These are phyloP conservation scores for Pigoraptor vietnamica DNA, from an alignment of 78 protist species.

Conservation along the genomic window DNA sequence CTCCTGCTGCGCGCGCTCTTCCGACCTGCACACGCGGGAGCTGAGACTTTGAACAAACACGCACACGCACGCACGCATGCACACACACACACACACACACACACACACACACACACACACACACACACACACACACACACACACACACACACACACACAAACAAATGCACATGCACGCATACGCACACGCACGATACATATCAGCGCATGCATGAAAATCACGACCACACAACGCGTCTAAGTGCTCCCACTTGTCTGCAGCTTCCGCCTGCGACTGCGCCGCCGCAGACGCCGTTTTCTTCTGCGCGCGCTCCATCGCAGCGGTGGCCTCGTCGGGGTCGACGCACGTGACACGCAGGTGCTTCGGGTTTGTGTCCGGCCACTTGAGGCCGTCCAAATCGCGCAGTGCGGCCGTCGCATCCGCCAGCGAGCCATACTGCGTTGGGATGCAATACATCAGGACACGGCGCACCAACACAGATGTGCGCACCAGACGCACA, in stretches of 20 bases:
- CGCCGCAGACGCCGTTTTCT: background rate
- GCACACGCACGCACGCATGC: background rate
- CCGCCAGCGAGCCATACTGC: background rate
- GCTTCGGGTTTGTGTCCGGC: background rate
- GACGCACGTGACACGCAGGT: background rate
- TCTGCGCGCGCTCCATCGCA: background rate
- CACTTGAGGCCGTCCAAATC: background rate
- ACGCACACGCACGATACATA: background rate
- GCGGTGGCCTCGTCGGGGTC: background rate
- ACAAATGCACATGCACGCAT: background rate
- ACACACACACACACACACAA: background rate
- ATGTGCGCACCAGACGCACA: background rate
- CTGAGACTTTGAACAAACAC: no score
- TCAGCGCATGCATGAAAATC: no score
- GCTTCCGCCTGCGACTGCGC: background rate
- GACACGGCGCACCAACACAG: background rate
- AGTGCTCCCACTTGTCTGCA: background rate
- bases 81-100: background rate
- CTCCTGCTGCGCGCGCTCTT: background rate
- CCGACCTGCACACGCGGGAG: no score
- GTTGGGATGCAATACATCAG: background rate
- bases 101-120: background rate
- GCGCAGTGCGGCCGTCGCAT: background rate
- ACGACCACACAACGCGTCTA: no score
- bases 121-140: background rate